Evolutionary conservation across 306 rosid species (phyloP).

Genomic region (Prunus kanzakura): DNA sequence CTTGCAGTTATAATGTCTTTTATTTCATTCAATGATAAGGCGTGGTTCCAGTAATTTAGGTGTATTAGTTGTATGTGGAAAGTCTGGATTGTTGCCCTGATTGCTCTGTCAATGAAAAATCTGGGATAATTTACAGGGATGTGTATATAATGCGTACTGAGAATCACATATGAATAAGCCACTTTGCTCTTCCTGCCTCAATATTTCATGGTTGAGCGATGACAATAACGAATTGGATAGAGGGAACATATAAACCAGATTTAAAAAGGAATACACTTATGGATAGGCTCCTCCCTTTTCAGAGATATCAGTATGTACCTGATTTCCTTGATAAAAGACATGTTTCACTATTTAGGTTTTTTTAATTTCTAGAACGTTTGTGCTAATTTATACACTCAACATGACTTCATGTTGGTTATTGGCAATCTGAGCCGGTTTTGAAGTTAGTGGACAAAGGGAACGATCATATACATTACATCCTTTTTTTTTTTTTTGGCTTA

Average conservation of each 20-base stretch:
- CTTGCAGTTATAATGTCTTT: neutral
- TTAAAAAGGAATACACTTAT: neutral
- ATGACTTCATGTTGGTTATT: neutral
- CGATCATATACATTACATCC: neutral
- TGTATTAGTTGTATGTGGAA: neutral
- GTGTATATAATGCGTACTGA: neutral
- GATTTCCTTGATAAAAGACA: neutral
- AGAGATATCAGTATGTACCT: neutral
- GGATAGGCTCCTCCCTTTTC: neutral
- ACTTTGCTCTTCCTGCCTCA: slow-evolving; percentile 2
- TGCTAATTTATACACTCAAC: neutral
- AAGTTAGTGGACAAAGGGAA: neutral
- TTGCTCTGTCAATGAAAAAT: slow-evolving; percentile 12
- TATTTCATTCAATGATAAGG: neutral
- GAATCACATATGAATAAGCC: neutral
- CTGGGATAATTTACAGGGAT: neutral
- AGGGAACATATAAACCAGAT: neutral
- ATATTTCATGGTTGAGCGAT: slow-evolving; percentile 1
- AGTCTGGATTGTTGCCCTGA: neutral
- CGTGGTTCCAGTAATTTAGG: neutral
- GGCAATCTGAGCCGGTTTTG: neutral
- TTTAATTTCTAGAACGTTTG: neutral
- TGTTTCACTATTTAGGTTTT: neutral
- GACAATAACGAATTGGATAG: neutral
- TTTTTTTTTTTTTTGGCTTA: neutral